Evolutionary conservation across 164 flowering plant species (phyloP), one percentile per base, ranked within the genome.

Genomic region (Macadamia tetraphylla): DNA sequence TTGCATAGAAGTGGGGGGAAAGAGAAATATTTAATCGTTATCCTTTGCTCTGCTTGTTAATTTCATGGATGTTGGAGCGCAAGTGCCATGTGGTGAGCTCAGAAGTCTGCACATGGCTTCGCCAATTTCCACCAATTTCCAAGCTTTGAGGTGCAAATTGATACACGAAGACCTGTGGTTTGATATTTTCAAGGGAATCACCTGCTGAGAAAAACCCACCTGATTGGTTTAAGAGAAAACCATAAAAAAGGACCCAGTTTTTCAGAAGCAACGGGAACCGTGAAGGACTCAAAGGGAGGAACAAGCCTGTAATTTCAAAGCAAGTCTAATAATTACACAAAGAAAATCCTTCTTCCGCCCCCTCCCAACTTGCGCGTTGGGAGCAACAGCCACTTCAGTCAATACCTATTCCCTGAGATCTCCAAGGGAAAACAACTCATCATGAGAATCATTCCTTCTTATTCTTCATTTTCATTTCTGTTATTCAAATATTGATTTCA

Each of bases 41-140:
- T 48, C 52, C 31, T 30, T 69, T 29, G 0, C 11, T 29, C 9
- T 59, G 29, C 30, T 40, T 17, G 12, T 62, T 14, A 32, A 29
- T 71, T 59, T 67, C 69, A 43, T 70, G 65, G 76, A 70, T 66
- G 13, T 66, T 65, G 76, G 78, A 69, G 71, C 70, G 73, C 70
- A 79, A 77, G 78, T 80, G 80, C 76, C 88, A 85, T 83, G 86
- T 83, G 87, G 82, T 80, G 80, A 82, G 86, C 84, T 79, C 82
- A 81, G 85, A 78, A 53, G 69, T 63, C 31, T 64, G 89, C 93
- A 88, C 93, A 88, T 88, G 90, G 84, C 78, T 79, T 69, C 85
- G 74, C 56, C 32, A 67, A 23, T 23, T 23, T 23, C 23, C 23
- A 23, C 23, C 23, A 23, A 23, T 81, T 82, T 75, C 87, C 81